Base-by-base conservation (phyloP, 306 rosid species). In the Vigna radiata region DNA sequence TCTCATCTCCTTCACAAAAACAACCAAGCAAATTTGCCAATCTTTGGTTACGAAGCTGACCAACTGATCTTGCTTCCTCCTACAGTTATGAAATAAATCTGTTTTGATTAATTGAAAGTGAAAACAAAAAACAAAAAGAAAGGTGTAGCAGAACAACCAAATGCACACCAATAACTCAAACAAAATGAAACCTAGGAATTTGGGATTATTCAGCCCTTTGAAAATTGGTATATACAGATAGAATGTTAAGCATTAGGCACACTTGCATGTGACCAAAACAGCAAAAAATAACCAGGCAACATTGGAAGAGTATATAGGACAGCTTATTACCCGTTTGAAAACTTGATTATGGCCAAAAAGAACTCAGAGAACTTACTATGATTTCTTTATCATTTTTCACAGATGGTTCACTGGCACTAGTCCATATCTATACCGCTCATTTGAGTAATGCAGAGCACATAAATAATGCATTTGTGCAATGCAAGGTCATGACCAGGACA, bases 21-120 rank as follows among this genome's bases (percentile, higher is more conserved):
- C 89, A 90, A 43, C 97, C 95, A 60, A 91, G 93, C 77, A 91
- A 85, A 83, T 92, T 90, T 18, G 86, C 85, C 82, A 90, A 76
- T 70, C 96, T 85, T 53, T 85, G 89, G 87, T 88, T 90, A 53
- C 97, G 93, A 44, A 91, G 96, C 83, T 81, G 96, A 79, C 97
- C 97, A 19, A 92, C 96, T 69, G 91, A 80, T 79, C 84, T 88
- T 65, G 97, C 95, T 84, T 92, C 96, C 73, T 88, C 93, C 96
- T 90, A 60, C 49, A 68, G 49, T 79, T 68, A 70, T 12, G 50
- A 58, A 84, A 78, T 41, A 36, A 65, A 65, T 61, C 18, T 37
- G 12, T 25, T 76, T 59, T 41, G 33, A 78, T 47, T 54, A 47
- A 56, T 21, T 29, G 63, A 60, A 85, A 72, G 69, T 49, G 53